Conservation (phyloP, 106 monocot genomes). For the Chionographis japonica region DNA sequence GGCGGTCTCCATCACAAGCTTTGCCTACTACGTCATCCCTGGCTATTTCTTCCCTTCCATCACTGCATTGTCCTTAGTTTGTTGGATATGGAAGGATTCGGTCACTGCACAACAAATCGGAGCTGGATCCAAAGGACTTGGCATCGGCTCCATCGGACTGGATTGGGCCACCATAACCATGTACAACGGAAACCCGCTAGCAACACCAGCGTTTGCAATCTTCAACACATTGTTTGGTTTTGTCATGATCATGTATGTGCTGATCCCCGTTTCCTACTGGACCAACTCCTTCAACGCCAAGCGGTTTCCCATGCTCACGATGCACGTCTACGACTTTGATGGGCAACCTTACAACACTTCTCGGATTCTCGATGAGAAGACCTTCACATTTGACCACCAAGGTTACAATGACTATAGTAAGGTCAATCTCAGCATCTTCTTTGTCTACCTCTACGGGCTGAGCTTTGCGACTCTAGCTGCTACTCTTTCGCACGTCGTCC, state of each 20-base stretch:
- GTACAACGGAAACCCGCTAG: slow-evolving; percentile 36
- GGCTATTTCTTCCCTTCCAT: slow-evolving; percentile 44
- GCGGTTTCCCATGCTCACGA: slow-evolving; percentile 33
- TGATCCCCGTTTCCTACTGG: slow-evolving; percentile 49
- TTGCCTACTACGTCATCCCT: slow-evolving; percentile 55
- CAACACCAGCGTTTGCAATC: slow-evolving; percentile 28
- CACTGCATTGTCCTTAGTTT: slow-evolving; percentile 33
- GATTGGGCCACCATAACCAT: slow-evolving; percentile 39
- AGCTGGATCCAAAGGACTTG: slow-evolving; percentile 42
- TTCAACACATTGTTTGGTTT: slow-evolving; percentile 42
- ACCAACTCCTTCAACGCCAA: slow-evolving; percentile 38
- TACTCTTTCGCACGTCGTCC: slow-evolving; percentile 1
- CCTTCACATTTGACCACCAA: slow-evolving; percentile 25
- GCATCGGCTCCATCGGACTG: slow-evolving; percentile 55
- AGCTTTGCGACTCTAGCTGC: slow-evolving; percentile 3
- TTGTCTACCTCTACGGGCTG: neutral
- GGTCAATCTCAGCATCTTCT: slow-evolving; percentile 3
- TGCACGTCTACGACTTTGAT: slow-evolving; percentile 17
- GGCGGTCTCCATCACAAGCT: slow-evolving; percentile 26
- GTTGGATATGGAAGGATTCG: slow-evolving; percentile 48
- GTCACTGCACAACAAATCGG: slow-evolving; percentile 58
- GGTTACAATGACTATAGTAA: slow-evolving; percentile 29
- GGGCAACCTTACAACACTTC: slow-evolving; percentile 33
- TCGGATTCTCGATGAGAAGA: slow-evolving; percentile 28
- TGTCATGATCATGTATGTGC: slow-evolving; percentile 19